phyloP scores from a whole-genome alignment of 164 flowering plant genomes.

The Protea cynaroides region DNA sequence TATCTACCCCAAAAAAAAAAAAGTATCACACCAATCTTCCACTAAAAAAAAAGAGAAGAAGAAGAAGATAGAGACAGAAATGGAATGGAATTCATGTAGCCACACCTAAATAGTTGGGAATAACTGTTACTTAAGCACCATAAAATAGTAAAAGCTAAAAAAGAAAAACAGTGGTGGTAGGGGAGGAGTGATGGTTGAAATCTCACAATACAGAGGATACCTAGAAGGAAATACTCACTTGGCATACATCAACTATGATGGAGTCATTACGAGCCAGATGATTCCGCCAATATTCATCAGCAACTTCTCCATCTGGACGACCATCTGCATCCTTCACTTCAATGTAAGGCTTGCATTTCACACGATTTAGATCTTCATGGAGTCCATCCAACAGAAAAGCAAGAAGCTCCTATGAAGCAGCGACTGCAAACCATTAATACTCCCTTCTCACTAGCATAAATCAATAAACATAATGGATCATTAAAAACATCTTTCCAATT shows the following conservation, averaged over 20 bases:
- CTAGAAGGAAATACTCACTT: conserved; percentile 40
- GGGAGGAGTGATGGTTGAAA: neutral
- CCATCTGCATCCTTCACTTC: conserved; percentile 80
- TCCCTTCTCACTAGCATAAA: neutral
- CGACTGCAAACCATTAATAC: conserved; percentile 6
- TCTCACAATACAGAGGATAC: neutral
- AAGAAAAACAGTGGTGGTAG: too few relatives aligned
- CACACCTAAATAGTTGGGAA: too few relatives aligned
- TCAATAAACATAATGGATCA: neutral
- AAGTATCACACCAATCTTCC: too few relatives aligned
- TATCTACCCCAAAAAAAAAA: too few relatives aligned
- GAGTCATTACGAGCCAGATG: conserved; percentile 90
- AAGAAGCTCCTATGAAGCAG: conserved; percentile 62
- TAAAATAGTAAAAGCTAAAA: too few relatives aligned
- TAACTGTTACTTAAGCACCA: too few relatives aligned
- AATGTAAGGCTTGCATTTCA: conserved; percentile 75
- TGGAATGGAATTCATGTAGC: too few relatives aligned
- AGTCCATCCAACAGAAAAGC: conserved; percentile 94
- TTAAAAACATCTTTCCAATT: too few relatives aligned
- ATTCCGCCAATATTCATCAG: conserved; percentile 84
- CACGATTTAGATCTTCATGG: conserved; percentile 94
- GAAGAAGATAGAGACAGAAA: too few relatives aligned
- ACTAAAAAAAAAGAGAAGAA: too few relatives aligned
- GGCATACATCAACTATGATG: conserved; percentile 85
- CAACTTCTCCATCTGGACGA: conserved; percentile 69